Conservation (phyloP, 208 protist species). For the Leptomonas pyrrhocoris region DNA sequence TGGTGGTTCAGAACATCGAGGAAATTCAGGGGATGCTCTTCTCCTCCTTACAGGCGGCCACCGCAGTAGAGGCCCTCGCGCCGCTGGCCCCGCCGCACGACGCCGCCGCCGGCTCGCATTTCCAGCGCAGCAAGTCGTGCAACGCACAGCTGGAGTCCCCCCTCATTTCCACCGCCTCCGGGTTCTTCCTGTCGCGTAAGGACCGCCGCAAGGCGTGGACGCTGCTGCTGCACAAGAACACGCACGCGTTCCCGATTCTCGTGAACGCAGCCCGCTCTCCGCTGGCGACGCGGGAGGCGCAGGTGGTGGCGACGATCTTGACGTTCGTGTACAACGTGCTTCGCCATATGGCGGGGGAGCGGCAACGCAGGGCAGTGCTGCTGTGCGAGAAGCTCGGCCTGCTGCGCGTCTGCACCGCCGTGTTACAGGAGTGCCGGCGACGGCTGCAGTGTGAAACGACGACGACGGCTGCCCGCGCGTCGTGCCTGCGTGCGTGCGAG, state of each 20-base stretch:
- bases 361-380: constrained; percentile 43
- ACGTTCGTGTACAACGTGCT: constrained; percentile 80
- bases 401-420: constrained; percentile 39
- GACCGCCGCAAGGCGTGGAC: constrained; percentile 50
- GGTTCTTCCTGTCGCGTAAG: constrained; percentile 24
- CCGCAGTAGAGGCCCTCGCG: constrained; percentile 1
- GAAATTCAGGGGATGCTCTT: constrained; percentile 29
- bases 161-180: constrained; percentile 7
- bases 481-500: constrained; percentile 38
- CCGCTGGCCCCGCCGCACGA: constrained; percentile 8
- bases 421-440: constrained; percentile 39
- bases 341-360: constrained; percentile 36
- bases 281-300: constrained; percentile 35
- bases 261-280: constrained; percentile 51
- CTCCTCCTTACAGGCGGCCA: constrained; percentile 27
- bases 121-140: constrained; percentile 27
- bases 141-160: constrained; percentile 3
- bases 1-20: constrained; percentile 26
- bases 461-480: background rate
- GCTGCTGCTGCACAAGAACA: constrained; percentile 58
- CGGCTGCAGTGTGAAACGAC: constrained; percentile 17
- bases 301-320: constrained; percentile 45
- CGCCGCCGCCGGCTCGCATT: background rate
- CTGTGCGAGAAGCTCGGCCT: constrained; percentile 59
- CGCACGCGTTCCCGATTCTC: constrained; percentile 53